Evolutionary conservation across 352 stramenopile species (phyloP).

Genomic region (Aphanomyces euteiches): DNA sequence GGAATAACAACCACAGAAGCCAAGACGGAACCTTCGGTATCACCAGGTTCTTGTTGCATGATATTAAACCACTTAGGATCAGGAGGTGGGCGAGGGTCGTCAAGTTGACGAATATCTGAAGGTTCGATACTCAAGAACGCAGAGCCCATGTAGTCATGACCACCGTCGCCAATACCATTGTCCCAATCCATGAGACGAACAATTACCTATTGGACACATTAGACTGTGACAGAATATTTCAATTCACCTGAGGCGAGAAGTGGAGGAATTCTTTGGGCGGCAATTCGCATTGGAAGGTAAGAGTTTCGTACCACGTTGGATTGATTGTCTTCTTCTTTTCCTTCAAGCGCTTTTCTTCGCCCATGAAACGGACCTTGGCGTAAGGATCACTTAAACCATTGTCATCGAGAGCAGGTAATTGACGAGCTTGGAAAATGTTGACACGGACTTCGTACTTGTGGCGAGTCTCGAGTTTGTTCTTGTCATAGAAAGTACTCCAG

Average conservation of each 20-base stretch:
- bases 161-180: constrained; percentile 35
- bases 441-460: constrained; percentile 80
- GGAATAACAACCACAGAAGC: constrained; percentile 68
- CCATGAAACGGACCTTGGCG: constrained; percentile 73
- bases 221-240: not conserved
- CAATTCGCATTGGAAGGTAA: constrained; percentile 84
- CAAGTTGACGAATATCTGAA: constrained; percentile 52
- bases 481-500: constrained; percentile 50
- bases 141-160: constrained; percentile 31
- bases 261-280: constrained; percentile 47
- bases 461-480: constrained; percentile 66
- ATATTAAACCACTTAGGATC: constrained; percentile 73
- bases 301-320: constrained; percentile 83
- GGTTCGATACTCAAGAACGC: constrained; percentile 47
- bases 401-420: constrained; percentile 73
- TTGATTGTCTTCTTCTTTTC: constrained; percentile 77
- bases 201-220: constrained; percentile 41
- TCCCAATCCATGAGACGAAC: constrained; percentile 79
- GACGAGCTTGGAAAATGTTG: constrained; percentile 79
- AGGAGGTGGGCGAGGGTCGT: constrained; percentile 45
- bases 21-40: constrained; percentile 78
- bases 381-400: constrained; percentile 84
- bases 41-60: constrained; percentile 69
- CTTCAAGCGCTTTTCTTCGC: constrained; percentile 70
- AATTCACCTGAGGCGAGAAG: constrained; percentile 53